Percentiles rank a stretch among this genome's conserved stretches.
phyloP scores from a whole-genome alignment of 495 filamentous ascomycete genomes.

The Xylaria palmicola region DNA sequence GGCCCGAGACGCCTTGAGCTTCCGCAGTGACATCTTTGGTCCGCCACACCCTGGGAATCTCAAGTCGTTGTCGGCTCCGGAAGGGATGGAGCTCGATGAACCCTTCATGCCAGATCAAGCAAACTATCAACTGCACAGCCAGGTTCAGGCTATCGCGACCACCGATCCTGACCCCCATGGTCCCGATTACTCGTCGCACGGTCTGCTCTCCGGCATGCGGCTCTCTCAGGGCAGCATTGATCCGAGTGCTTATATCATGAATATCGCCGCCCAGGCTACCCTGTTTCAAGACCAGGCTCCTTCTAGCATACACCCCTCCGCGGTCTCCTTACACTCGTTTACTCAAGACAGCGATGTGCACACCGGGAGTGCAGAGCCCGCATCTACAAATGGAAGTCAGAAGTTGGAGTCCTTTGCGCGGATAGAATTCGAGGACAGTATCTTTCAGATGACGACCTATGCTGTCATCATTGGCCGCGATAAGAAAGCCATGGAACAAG shows the following conservation, averaged over 20 bases:
- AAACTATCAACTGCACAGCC: slow-evolving; percentile 13
- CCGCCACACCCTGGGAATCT: slow-evolving; percentile 17
- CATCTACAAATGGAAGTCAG: slow-evolving; percentile 28
- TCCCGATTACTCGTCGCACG: slow-evolving; percentile 25
- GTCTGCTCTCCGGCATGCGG: slow-evolving; percentile 16
- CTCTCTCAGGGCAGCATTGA: slow-evolving; percentile 29
- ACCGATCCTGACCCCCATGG: slow-evolving; percentile 28
- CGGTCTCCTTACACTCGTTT: slow-evolving; percentile 32
- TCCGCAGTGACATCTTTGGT: slow-evolving; percentile 22
- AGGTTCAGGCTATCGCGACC: slow-evolving; percentile 32
- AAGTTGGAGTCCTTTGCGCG: slow-evolving; percentile 50
- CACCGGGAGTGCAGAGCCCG: slow-evolving; percentile 20
- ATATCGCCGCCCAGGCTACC: slow-evolving; percentile 20
- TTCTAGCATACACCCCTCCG: slow-evolving; percentile 30
- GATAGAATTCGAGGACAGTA: slow-evolving; percentile 52
- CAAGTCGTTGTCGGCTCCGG: slow-evolving; percentile 14
- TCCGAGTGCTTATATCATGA: slow-evolving; percentile 31
- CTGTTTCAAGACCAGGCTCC: slow-evolving; percentile 26
- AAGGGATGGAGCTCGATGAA: slow-evolving; percentile 20
- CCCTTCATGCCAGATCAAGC: slow-evolving; percentile 16
- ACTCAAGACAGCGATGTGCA: slow-evolving; percentile 29
- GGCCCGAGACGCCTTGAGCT: slow-evolving; percentile 7
- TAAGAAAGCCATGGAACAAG: slow-evolving; percentile 44
- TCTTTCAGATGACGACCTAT: slow-evolving; percentile 54
- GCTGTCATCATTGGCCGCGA: slow-evolving; percentile 52